Evolutionary conservation across 75 land plant genomes (phyloP), one percentile per base, ranked within the genome.

Genomic region (Sequoiadendron giganteum): DNA sequence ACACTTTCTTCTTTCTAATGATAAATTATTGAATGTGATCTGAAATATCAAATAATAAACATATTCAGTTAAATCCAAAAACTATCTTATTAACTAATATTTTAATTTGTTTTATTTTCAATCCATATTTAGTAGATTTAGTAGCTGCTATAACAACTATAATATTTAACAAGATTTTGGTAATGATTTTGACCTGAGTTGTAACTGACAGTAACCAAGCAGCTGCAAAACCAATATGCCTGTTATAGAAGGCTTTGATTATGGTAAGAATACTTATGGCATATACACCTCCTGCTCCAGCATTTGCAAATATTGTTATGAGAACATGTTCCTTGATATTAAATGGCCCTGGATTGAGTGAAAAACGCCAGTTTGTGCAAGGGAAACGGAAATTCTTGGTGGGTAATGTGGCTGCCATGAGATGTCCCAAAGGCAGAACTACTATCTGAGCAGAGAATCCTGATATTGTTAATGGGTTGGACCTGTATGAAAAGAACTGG

Each of bases 261-360:
- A 93, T 93, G 87, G 90, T 89, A 49, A 96, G 61, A 13, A 97
- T 93, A 54, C 88, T 58, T 15, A 93, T 88, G 16, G 98, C 99
- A 87, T 95, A 94, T 42, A 92, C 95, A 39, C 90, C 85, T 30
- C 89, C 79, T 76, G 91, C 32, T 32, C 98, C 99, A 43, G 94
- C 88, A 83, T 90, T 93, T 55, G 99, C 98, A 79, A 96, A 96
- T 42, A 95, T 94, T 87, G 98, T 95, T 88, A 97, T 96, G 58
- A 95, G 90, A 30, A 93, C 98, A 88, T 97, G 99, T 82, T 97
- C 99, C 82, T 97, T 97, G 65, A 97, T 32, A 80, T 91, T 96
- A 86, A 96, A 97, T 1, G 99, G 99, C 19, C 99, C 99, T 3
- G 98, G 98, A 83, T 96, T 97, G 72, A 96, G 85, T 11, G 96